These are phyloP conservation scores for Penicillium sp. DNA, from an alignment of 2,329 filamentous ascomycete genomes.

Conservation along the genomic window DNA sequence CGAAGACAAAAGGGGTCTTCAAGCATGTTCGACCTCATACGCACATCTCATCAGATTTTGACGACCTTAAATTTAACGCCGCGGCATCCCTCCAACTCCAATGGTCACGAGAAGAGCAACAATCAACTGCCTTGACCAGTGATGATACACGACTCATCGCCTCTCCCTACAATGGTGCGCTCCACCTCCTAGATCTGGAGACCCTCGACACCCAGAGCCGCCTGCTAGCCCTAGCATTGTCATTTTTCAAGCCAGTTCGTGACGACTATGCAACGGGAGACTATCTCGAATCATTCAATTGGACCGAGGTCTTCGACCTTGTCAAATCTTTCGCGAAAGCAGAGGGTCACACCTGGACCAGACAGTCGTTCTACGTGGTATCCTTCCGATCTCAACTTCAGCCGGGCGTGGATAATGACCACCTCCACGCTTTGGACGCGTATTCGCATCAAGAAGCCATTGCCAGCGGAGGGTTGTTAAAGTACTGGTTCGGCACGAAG, in stretches of 20 bases:
- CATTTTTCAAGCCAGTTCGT: constrained; percentile 63
- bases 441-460: constrained; percentile 80
- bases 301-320: constrained; percentile 64
- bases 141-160: constrained; percentile 57
- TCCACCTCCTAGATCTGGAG: constrained; percentile 73
- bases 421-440: constrained; percentile 74
- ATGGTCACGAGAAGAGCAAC: constrained; percentile 9
- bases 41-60: constrained; percentile 38
- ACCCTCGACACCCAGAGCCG: constrained; percentile 67
- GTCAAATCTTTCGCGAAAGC: constrained; percentile 57
- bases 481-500: constrained; percentile 88
- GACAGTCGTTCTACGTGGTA: constrained; percentile 77
- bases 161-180: constrained; percentile 73
- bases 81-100: constrained; percentile 40
- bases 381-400: constrained; percentile 78
- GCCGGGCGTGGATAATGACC: constrained; percentile 65
- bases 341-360: constrained; percentile 60
- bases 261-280: constrained; percentile 75
- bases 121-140: constrained; percentile 3
- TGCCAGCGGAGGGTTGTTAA: constrained; percentile 77
- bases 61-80: constrained; percentile 40
- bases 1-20: background rate
- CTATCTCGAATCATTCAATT: constrained; percentile 79
- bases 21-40: constrained; percentile 35
- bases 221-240: constrained; percentile 73